Base-by-base conservation (phyloP, 805 yeast genomes). In the Wickerhamomyces chaumierensis region DNA sequence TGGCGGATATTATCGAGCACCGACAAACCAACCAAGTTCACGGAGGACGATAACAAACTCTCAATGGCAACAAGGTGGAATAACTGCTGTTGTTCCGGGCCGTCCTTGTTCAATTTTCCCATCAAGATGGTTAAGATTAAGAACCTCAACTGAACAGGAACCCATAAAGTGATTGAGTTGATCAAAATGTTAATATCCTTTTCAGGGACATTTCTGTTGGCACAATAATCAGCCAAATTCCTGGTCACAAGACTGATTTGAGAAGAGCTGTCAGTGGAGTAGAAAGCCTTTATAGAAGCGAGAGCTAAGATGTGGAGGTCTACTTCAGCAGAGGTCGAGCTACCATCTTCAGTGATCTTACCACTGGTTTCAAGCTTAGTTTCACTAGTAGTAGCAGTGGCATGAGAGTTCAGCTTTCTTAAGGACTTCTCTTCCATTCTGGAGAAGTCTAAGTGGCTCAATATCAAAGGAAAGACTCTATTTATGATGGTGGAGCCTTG, bases 21-120 rank as follows among this genome's bases (percentile, higher is more conserved):
- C 11, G 95, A 81, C 34, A 92, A 63, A 0, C 96, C 96, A 44
- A 87, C 80, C 69, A 90, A 75, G 55, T 81, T 85, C 33, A 85
- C 85, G 31, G 78, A 78, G 0, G 92, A 79, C 1, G 80, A 68
- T n/a, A 88, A 63, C 23, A 86, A 60, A 12, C 79, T 78, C 9
- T 77, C 60, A 7, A 77, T 63, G 39, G 71, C 55, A 35, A 58
- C 57, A 21, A 78, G 63, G 31, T 66, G 59, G 25, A 63, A 43
- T 21, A 52, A 31, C 43, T 36, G 57, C 45, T 41, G 61, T 41
- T 20, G 33, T 13, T 42, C 27, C 39, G 40, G 33, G 36, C 44
- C 37, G 39, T 42, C 19, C 36, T 39, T 42, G 35, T 52, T 48
- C 18, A 67, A 42, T 21, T 58, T 58, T 11, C 61, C 49, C 8